These are phyloP conservation scores for Cladosporium phlei DNA, from an alignment of 2,329 filamentous ascomycete species.

Conservation along the genomic window DNA sequence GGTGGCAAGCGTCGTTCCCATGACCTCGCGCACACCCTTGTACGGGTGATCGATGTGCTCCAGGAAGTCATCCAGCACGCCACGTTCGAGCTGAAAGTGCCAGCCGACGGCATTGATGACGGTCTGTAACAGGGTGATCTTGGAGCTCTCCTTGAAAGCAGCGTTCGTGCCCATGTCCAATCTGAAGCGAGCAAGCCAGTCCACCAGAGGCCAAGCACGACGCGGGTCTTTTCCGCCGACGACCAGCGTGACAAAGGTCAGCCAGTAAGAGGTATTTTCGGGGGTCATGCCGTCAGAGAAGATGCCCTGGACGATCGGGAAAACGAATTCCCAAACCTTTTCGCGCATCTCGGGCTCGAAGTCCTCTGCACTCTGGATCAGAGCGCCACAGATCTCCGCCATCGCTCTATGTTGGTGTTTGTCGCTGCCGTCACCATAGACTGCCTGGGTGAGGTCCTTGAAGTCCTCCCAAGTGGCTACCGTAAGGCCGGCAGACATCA, in stretches of 20 bases:
- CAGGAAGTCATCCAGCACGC: slow-evolving; percentile 84
- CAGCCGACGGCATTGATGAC: slow-evolving; percentile 83
- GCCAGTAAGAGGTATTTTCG: slow-evolving; percentile 93
- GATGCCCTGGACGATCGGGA: slow-evolving; percentile 79
- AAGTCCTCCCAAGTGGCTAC: slow-evolving; percentile 80
- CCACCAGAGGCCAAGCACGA: slow-evolving; percentile 77
- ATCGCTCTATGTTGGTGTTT: slow-evolving; percentile 97
- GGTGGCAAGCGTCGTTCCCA: slow-evolving; percentile 80
- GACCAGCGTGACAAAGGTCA: slow-evolving; percentile 84
- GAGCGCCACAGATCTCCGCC: slow-evolving; percentile 82
- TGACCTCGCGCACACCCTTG: slow-evolving; percentile 92
- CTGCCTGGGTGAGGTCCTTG: slow-evolving; percentile 68
- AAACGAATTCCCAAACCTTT: slow-evolving; percentile 80
- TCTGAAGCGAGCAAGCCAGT: slow-evolving; percentile 76
- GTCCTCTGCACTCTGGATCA: slow-evolving; percentile 77
- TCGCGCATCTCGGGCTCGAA: slow-evolving; percentile 68
- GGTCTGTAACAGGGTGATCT: slow-evolving; percentile 86
- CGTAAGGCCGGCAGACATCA: slow-evolving; percentile 77
- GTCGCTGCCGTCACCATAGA: slow-evolving; percentile 89
- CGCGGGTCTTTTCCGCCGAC: slow-evolving; percentile 86
- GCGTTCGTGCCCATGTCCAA: slow-evolving; percentile 94
- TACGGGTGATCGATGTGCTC: slow-evolving; percentile 93
- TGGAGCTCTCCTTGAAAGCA: slow-evolving; percentile 97
- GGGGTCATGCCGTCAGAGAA: slow-evolving; percentile 90
- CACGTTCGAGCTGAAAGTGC: slow-evolving; percentile 90